Evolutionary conservation across 495 filamentous ascomycete species (phyloP).

Genomic region (Aspergillus panamensis): DNA sequence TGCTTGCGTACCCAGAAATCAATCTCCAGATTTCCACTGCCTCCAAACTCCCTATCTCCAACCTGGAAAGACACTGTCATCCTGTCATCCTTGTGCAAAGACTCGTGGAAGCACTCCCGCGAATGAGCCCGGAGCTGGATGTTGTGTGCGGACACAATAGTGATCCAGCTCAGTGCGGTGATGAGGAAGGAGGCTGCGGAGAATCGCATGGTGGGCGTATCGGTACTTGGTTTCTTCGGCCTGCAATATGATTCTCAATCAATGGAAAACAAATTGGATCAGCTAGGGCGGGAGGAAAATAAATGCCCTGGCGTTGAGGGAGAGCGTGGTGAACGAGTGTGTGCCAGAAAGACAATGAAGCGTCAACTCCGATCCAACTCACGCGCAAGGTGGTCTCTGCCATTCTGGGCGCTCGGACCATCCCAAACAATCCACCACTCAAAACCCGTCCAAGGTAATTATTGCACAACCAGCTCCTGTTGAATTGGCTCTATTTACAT

Average conservation of each 20-base stretch:
- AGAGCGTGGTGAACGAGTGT: conserved; percentile 12
- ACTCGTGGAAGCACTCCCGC: conserved; percentile 96
- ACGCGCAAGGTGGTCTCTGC: conserved; percentile 42
- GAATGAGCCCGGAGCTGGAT: conserved; percentile 89
- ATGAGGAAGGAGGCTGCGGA: conserved; percentile 52
- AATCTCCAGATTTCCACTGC: conserved; percentile 89
- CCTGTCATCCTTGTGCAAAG: conserved; percentile 85
- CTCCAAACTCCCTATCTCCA: conserved; percentile 92
- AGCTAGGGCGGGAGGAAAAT: not conserved
- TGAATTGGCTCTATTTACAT: no score
- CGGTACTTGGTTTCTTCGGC: not conserved
- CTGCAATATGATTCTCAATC: not conserved
- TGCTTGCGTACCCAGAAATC: conserved; percentile 85
- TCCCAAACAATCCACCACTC: conserved; percentile 12
- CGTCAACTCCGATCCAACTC: not conserved
- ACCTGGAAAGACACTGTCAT: conserved; percentile 99
- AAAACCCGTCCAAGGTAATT: not conserved
- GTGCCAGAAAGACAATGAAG: not conserved
- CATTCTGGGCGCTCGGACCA: conserved; percentile 40
- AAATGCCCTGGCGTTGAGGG: conserved; percentile 9
- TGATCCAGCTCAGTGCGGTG: conserved; percentile 61
- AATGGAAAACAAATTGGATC: not conserved
- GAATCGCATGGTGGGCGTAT: conserved; percentile 50
- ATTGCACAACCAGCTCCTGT: no score
- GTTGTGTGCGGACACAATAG: conserved; percentile 74